phyloP scores from a whole-genome alignment of 2,329 filamentous ascomycete genomes.

The Exserohilum rostratum region DNA sequence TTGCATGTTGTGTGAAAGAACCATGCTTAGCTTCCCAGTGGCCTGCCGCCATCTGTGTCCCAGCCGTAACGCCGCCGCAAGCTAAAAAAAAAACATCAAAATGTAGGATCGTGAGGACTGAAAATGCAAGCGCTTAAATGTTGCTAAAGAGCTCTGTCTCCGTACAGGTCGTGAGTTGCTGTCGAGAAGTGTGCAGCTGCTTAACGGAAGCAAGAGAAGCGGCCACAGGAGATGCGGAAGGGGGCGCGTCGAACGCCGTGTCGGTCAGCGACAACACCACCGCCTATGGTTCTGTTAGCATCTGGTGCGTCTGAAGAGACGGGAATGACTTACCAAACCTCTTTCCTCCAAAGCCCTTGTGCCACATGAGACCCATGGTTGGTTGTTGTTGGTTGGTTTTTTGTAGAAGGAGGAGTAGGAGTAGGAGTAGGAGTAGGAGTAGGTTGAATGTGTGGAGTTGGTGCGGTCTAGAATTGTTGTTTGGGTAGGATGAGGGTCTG shows the following conservation, averaged over 20 bases:
- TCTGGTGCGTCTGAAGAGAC: slow-evolving; percentile 2
- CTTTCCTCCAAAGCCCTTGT: slow-evolving; percentile 53
- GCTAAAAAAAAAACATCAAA: slow-evolving; percentile 3
- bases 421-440: neutral
- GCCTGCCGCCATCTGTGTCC: neutral
- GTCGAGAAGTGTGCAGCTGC: slow-evolving; percentile 28
- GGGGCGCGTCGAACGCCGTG: slow-evolving; percentile 59
- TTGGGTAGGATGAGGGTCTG: neutral
- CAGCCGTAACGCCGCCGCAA: slow-evolving; percentile 23
- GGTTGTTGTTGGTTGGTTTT: slow-evolving; percentile 14
- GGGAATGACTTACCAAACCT: slow-evolving; percentile 47
- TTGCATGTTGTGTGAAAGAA: neutral
- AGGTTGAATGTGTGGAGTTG: neutral
- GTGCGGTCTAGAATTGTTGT: neutral
- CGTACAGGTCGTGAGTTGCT: slow-evolving; percentile 37
- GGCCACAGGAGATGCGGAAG: slow-evolving; percentile 58
- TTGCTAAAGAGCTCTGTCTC: neutral
- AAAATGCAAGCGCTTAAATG: neutral
- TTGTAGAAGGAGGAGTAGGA: no score
- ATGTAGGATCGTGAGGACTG: neutral
- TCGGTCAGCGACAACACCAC: slow-evolving; percentile 59
- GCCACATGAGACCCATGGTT: slow-evolving; percentile 56
- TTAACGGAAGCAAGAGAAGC: slow-evolving; percentile 61
- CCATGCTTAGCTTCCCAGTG: neutral
- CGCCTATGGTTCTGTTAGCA: slow-evolving; percentile 47